Conservation (phyloP, 2,329 filamentous ascomycete species). For the Teratosphaeria zuluensis region DNA sequence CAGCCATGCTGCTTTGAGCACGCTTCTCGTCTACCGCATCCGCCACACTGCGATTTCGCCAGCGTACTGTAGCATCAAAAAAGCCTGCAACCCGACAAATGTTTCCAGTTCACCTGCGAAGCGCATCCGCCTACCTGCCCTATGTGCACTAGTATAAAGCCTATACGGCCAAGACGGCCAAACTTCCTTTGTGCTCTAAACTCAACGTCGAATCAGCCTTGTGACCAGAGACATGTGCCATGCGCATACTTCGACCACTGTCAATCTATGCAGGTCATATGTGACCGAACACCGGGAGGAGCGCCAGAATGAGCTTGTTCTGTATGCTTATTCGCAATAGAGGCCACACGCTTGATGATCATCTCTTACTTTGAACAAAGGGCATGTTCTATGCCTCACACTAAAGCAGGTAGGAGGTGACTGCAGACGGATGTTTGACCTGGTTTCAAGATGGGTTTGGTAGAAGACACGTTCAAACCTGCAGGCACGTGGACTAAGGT, state of each 20-base stretch:
- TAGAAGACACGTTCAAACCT: not conserved
- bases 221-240: not conserved
- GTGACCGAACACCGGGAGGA: not conserved
- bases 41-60: no score
- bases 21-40: no score
- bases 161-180: not conserved
- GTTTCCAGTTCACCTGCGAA: not conserved
- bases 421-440: not conserved
- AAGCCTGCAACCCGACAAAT: not conserved
- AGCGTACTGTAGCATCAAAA: no score
- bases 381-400: not conserved
- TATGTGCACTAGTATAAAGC: not conserved
- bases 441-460: not conserved
- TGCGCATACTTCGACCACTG: not conserved
- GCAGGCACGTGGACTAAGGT: not conserved
- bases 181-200: not conserved
- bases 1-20: no score
- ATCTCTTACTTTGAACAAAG: not conserved
- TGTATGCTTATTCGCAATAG: not conserved
- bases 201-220: not conserved
- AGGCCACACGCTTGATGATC: not conserved
- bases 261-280: not conserved
- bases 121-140: not conserved
- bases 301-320: not conserved
- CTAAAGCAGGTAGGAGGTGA: not conserved